Percentiles rank a stretch among this genome's conserved stretches.
Evolutionary conservation across 176 grass and related monocot species (phyloP).

Genomic region (Oryza australiensis): DNA sequence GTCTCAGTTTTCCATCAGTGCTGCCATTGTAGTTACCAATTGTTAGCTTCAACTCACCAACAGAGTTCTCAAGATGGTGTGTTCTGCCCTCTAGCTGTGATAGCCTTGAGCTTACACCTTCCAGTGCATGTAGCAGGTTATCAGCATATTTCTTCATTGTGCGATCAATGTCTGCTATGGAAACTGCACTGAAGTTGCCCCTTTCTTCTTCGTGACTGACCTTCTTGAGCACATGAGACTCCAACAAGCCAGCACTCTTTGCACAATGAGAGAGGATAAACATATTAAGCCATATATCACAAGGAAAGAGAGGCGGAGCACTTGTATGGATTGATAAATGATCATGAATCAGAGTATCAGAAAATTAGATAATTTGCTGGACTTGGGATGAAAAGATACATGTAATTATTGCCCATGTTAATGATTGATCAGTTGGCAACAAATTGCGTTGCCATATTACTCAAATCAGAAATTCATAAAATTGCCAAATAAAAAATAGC

Average conservation of each 20-base stretch:
- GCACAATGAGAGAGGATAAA: background rate
- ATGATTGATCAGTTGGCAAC: background rate
- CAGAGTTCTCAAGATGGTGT: conserved; percentile 66
- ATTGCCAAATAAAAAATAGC: background rate
- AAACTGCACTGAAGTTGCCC: conserved; percentile 40
- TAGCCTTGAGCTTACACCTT: conserved; percentile 75
- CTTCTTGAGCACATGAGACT: conserved; percentile 54
- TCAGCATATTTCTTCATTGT: conserved; percentile 90
- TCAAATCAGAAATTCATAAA: background rate
- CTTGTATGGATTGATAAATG: background rate
- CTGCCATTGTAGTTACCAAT: conserved; percentile 65
- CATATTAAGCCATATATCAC: conserved; percentile 9
- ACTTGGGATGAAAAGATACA: conserved; percentile 10
- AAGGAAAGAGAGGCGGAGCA: background rate
- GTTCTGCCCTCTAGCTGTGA: conserved; percentile 72
- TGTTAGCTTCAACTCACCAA: conserved; percentile 67
- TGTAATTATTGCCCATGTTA: background rate
- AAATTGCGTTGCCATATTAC: background rate
- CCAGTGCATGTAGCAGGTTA: conserved; percentile 71
- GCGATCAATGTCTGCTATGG: conserved; percentile 70
- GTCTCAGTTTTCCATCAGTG: conserved; percentile 84
- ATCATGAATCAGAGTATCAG: conserved; percentile 3
- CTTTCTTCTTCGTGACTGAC: conserved; percentile 61
- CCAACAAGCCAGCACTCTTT: conserved; percentile 53
- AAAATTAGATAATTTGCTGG: background rate